phyloP scores from a whole-genome alignment of 148 eudicot species.

The Persicaria maculosa region DNA sequence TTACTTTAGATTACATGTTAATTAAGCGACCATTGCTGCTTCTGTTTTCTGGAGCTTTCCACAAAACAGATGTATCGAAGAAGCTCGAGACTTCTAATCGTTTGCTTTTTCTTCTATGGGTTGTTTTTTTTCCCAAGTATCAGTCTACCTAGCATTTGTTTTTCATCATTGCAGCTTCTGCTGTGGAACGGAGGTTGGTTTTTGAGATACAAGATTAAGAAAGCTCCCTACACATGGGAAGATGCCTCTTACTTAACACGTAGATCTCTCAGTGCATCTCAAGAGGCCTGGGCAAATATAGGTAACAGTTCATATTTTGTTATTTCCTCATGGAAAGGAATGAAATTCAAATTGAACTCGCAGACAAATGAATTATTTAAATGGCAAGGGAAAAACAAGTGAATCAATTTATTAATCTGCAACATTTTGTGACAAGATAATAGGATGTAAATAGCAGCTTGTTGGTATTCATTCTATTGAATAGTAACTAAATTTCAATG shows the following conservation, averaged over 20 bases:
- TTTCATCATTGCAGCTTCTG: constrained; percentile 43
- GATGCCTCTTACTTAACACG: constrained; percentile 83
- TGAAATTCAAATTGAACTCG: not conserved
- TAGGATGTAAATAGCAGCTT: not conserved
- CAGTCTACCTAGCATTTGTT: not conserved
- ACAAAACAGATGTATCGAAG: not conserved
- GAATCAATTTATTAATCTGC: not conserved
- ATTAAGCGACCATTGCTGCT: not conserved
- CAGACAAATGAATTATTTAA: not conserved
- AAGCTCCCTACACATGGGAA: constrained; percentile 81
- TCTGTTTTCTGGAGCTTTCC: not conserved
- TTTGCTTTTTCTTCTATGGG: not conserved
- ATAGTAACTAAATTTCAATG: not conserved
- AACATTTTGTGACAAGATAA: not conserved
- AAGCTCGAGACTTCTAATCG: not conserved
- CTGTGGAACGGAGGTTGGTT: constrained; percentile 81
- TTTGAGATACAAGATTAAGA: constrained; percentile 69
- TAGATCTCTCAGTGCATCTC: constrained; percentile 55
- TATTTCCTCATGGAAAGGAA: not conserved
- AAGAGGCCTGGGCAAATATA: constrained; percentile 54
- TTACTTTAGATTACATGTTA: not conserved
- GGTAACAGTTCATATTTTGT: constrained; percentile 31
- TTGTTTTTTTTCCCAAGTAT: not conserved
- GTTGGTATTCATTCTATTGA: not conserved
- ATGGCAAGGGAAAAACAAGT: not conserved